phyloP scores from a whole-genome alignment of 1,139 yeast species.

The Kluyveromyces sp. region DNA sequence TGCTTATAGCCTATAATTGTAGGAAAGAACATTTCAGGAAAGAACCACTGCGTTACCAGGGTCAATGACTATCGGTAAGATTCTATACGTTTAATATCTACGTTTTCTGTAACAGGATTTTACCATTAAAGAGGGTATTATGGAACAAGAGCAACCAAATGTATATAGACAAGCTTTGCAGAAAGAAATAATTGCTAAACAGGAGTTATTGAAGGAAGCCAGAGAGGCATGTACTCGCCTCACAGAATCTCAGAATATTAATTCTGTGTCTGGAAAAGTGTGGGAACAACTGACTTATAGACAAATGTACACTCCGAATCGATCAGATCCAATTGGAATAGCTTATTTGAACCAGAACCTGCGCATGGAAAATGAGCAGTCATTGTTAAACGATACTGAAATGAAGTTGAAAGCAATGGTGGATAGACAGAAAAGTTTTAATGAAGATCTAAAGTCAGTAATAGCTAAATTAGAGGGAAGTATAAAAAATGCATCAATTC shows the following conservation, averaged over 20 bases:
- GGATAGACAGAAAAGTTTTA: conserved; percentile 12
- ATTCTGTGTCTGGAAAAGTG: conserved; percentile 4
- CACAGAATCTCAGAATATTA: background rate
- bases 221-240: conserved; percentile 14
- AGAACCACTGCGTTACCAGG: too few species aligned
- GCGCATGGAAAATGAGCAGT: conserved; percentile 5
- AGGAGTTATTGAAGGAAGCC: conserved; percentile 22
- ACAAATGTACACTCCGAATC: conserved; percentile 24
- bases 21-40: too few species aligned
- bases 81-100: too few species aligned
- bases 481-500: background rate
- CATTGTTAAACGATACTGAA: conserved; percentile 8
- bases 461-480: conserved; percentile 4
- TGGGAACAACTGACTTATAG: conserved; percentile 20
- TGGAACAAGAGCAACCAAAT: conserved; percentile 6
- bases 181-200: conserved; percentile 23
- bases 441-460: conserved; percentile 10
- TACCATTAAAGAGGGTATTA: background rate
- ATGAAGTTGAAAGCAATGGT: conserved; percentile 10
- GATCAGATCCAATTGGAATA: conserved; percentile 29
- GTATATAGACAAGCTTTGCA: conserved; percentile 18
- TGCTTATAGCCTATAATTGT: too few species aligned
- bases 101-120: background rate
- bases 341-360: conserved; percentile 7
- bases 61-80: too few species aligned